Conservation (phyloP, 2,329 filamentous ascomycete genomes). For the Berkeleyomyces rouxiae region DNA sequence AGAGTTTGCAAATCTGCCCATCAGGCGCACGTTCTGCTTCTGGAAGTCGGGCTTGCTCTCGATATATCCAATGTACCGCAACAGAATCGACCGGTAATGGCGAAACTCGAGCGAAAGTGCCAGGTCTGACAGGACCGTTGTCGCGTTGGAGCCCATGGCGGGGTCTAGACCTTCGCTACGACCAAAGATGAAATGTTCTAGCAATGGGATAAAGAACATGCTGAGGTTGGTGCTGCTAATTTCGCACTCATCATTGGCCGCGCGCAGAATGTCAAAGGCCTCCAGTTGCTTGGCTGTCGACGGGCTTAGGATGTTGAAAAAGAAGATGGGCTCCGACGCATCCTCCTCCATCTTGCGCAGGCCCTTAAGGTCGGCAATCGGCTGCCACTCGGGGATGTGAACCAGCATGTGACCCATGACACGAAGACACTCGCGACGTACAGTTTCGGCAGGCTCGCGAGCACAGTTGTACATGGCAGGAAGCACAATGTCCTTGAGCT, state of each 20-base stretch:
- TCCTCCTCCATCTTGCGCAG: slow-evolving; percentile 41
- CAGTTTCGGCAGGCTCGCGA: slow-evolving; percentile 63
- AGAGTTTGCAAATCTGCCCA: slow-evolving; percentile 68
- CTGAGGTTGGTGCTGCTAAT: slow-evolving; percentile 64
- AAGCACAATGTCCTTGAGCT: slow-evolving; percentile 50
- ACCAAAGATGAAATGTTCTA: slow-evolving; percentile 89
- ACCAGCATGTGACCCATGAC: slow-evolving; percentile 66
- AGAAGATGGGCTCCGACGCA: slow-evolving; percentile 60
- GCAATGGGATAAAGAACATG: slow-evolving; percentile 74
- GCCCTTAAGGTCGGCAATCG: slow-evolving; percentile 55
- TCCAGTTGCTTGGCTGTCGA: slow-evolving; percentile 74
- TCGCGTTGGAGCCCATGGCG: slow-evolving; percentile 71
- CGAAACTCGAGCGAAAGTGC: slow-evolving; percentile 71
- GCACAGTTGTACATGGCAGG: slow-evolving; percentile 63
- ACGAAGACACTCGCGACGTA: slow-evolving; percentile 65
- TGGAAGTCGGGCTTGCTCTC: slow-evolving; percentile 65
- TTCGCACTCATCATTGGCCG: slow-evolving; percentile 44
- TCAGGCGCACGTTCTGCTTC: slow-evolving; percentile 68
- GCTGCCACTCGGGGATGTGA: slow-evolving; percentile 49
- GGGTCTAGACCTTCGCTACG: slow-evolving; percentile 65
- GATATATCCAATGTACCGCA: slow-evolving; percentile 70
- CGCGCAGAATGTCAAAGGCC: slow-evolving; percentile 60
- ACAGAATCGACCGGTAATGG: slow-evolving; percentile 71
- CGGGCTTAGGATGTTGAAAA: slow-evolving; percentile 81
- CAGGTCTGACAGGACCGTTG: slow-evolving; percentile 60